Evolutionary conservation across 2,329 filamentous ascomycete species (phyloP).

Genomic region (Fusarium poae): DNA sequence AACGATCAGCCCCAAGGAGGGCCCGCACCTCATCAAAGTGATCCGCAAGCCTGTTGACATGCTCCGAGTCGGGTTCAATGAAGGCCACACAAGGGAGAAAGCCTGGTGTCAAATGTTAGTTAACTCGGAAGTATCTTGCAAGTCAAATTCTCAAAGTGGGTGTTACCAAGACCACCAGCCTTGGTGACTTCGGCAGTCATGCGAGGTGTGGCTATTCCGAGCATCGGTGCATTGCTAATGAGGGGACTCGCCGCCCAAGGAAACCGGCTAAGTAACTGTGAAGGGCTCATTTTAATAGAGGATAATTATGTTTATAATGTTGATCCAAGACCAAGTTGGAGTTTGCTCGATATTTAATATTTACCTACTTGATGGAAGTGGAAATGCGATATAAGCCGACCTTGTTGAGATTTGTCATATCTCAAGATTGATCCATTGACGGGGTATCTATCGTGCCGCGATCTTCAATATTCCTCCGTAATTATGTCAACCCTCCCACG

Average conservation of each 20-base stretch:
- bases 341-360: conserved; percentile 1
- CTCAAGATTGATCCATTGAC: conserved; percentile 4
- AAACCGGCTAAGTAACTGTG: conserved; percentile 49
- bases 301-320: neutral
- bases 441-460: neutral
- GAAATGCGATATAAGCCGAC: conserved; percentile 3
- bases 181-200: conserved; percentile 56
- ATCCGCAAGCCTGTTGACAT: conserved; percentile 52
- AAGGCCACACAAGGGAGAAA: conserved; percentile 53
- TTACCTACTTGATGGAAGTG: neutral
- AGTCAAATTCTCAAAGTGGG: neutral
- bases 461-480: neutral
- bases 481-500: neutral
- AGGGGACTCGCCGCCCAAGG: conserved; percentile 50
- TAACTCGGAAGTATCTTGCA: neutral
- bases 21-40: conserved; percentile 50
- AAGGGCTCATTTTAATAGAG: conserved; percentile 41
- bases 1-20: conserved; percentile 46
- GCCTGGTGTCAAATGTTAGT: conserved; percentile 43
- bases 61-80: conserved; percentile 48
- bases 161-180: conserved; percentile 55
- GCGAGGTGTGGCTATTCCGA: conserved; percentile 50
- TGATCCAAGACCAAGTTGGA: neutral
- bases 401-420: conserved; percentile 35
- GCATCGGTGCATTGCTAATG: conserved; percentile 56